Base-by-base conservation (phyloP, 352 stramenopile genomes). In the Pythium angustatum region DNA sequence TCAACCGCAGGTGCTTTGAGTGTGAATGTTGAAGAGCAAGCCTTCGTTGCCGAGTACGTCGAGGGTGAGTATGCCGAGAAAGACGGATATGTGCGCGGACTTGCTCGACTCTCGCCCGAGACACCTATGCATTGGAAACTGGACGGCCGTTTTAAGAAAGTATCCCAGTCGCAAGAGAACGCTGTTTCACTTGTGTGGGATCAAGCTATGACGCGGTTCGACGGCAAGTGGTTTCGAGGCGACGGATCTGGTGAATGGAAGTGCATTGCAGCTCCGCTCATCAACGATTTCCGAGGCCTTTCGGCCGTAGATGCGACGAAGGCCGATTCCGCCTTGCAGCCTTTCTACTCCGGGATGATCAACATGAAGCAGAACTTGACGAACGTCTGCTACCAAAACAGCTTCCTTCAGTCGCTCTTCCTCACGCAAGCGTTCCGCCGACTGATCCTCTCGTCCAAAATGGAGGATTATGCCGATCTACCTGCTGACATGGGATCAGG, bases 361-460 rank as follows among this genome's bases (percentile, higher is more conserved):
- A 96, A 96, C 68, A 96, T 95, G 88, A 88, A 94, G 71, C 79
- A 94, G 54, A 92, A 91, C 59, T 69, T 96, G 47, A 95, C 86
- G 7, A 96, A 96, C 43, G 86, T 96, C 0, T 96, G 88, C 69
- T 96, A 96, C 69, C 88, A 96, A 68, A 96, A 96, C 77, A 94
- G 84, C 51, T 95, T 96, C 43, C 51, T 96, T 17, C 88, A 96
- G 69, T 86, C 86, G 17, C 66, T 96, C 22, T 96, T 94, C 69
- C 88, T 94, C 78, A 95, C 88, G 1, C 76, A 92, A 71, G 84
- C 75, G 17, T 94, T 96, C 58, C 87, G 88, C 5, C 77, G 78
- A 3, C 69, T 90, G 28, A 81, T 96, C 26, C 62, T 96, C 26
- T 85, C 81, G 9, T 79, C 67, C 2, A 68, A 91, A 31, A 40